Evolutionary conservation across 2,329 filamentous ascomycete species (phyloP), one percentile per base, ranked within the genome.

Genomic region (Colletotrichum viniferum): DNA sequence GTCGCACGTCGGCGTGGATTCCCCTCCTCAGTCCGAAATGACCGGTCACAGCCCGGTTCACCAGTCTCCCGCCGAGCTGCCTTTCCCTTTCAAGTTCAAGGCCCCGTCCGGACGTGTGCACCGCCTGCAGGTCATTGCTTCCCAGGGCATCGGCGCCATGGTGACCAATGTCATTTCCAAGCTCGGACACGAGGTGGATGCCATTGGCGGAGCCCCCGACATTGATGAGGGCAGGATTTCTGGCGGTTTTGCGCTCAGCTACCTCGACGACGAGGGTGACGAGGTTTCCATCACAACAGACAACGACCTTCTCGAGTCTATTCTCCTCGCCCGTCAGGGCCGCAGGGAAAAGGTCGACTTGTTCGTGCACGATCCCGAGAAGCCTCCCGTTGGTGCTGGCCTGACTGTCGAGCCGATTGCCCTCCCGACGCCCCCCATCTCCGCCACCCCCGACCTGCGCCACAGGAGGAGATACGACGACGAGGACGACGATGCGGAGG

Each of bases 1-100:
- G 62, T 99, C 97, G 7, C 97, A 98, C 81, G 92, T 95, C 76
- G 97, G 96, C 69, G 89, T 92, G 48, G 95, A 96, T 62, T 95
- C 94, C 4, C 95, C 95, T 14, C 88, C 92, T 24, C 93, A 91
- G 70, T 96, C 94, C 24, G 87, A 84, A 28, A 78, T 92, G 26
- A 85, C 92, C 28, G 88, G 87, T 18, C 89, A 85, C 60, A 80
- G 82, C 4, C 83, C 83, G 4, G 88, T 93, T 62, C 89, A 93
- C 21, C 86, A 88, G 5, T 86, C 88, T 7, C 87, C 90, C 2
- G 91, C 94, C 80, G 95, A 97, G 78, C 85, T 91, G 13, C 95
- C 96, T 0, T 99, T 98, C 86, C 92, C 96, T 4, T 99, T 99
- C 92, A 99, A 99, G 85, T 99, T 99, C 91, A 98, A 98, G 88